Conservation (phyloP, 2,329 filamentous ascomycete species). For the Apiospora saccharicola region DNA sequence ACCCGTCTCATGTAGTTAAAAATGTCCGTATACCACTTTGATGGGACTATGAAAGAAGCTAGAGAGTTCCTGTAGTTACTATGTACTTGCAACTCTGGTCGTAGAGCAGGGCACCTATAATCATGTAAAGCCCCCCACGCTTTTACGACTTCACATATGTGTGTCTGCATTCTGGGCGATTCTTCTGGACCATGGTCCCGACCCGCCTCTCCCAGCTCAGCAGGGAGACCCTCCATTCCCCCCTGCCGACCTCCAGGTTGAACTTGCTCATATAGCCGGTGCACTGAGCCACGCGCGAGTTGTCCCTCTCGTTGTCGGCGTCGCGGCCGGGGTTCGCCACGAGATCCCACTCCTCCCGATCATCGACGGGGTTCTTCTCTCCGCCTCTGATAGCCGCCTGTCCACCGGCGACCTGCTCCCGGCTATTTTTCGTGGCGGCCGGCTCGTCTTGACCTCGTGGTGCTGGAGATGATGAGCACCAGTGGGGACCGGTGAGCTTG, state of each 20-base stretch:
- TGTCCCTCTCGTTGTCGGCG: constrained; percentile 1
- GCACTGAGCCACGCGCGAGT: not conserved
- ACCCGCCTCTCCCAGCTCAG: not conserved
- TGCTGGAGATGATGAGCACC: not conserved
- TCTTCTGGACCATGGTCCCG: not conserved
- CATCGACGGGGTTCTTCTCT: not conserved
- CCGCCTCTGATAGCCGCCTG: too few relatives aligned
- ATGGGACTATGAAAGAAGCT: not conserved
- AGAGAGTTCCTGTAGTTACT: not conserved
- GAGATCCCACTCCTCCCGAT: not conserved
- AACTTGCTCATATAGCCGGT: not conserved
- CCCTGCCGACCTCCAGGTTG: not conserved
- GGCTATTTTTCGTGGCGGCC: not conserved
- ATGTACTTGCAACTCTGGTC: too few relatives aligned
- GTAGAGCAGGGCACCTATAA: not conserved
- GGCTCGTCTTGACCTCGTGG: not conserved
- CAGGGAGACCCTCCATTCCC: not conserved
- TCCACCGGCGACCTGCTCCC: not conserved
- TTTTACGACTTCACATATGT: too few relatives aligned
- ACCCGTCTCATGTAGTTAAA: too few relatives aligned
- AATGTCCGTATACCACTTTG: too few relatives aligned
- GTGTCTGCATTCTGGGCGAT: not conserved
- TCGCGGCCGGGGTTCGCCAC: not conserved
- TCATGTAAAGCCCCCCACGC: not conserved
- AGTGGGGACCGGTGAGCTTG: not conserved